These are phyloP conservation scores for Infundibulicybe gibba DNA, from an alignment of 768 basidiomycete species.

Conservation along the genomic window DNA sequence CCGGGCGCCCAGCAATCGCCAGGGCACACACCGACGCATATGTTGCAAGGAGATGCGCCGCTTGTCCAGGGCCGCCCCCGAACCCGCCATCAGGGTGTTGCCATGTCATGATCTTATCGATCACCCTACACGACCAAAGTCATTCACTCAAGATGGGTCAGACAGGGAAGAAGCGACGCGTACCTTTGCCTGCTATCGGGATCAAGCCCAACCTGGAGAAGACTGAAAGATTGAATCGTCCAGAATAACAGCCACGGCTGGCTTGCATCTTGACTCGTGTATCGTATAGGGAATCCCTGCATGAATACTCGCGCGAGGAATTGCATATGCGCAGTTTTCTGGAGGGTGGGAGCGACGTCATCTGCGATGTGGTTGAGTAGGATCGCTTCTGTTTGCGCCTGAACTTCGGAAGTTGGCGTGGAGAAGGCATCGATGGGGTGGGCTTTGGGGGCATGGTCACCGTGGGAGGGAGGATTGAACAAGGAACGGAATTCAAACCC, in stretches of 20 bases:
- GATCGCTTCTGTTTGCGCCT: constrained; percentile 63
- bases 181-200: constrained; percentile 74
- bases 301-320: constrained; percentile 70
- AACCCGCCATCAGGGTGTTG: constrained; percentile 91
- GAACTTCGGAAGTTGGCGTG: constrained; percentile 59
- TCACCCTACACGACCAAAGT: constrained; percentile 46
- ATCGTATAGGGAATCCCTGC: constrained; percentile 79
- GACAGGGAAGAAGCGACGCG: constrained; percentile 13
- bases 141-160: background rate
- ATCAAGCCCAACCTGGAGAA: constrained; percentile 77
- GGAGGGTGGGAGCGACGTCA: constrained; percentile 31
- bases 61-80: constrained; percentile 86
- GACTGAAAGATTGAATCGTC: constrained; percentile 81
- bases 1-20: constrained; percentile 76
- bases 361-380: constrained; percentile 53
- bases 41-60: constrained; percentile 83
- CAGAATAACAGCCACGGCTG: constrained; percentile 96
- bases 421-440: constrained; percentile 52
- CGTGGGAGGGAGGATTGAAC: constrained; percentile 5
- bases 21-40: constrained; percentile 86
- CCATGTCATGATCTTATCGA: constrained; percentile 76
- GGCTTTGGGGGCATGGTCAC: constrained; percentile 18
- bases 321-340: constrained; percentile 67
- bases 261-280: constrained; percentile 86
- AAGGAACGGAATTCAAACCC: too few species aligned